Percentiles rank a stretch among this genome's conserved stretches.
These are phyloP conservation scores for Rhizopogon vulgaris DNA, from an alignment of 768 basidiomycete genomes.

Conservation along the genomic window DNA sequence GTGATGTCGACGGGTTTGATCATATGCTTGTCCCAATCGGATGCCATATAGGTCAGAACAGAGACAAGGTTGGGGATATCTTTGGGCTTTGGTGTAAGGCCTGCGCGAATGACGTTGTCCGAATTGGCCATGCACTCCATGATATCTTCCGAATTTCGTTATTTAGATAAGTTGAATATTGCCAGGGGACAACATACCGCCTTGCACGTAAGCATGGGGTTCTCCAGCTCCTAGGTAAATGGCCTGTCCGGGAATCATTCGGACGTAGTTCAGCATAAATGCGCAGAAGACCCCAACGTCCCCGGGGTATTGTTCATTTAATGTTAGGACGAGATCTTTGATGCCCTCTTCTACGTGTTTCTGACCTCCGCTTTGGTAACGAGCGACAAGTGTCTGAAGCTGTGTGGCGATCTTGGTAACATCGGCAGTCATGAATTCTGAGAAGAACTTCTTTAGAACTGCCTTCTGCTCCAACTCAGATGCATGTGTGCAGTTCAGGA, in stretches of 20 bases:
- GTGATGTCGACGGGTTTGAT: conserved; percentile 43
- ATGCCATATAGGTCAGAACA: conserved; percentile 80
- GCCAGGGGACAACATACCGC: conserved; percentile 49
- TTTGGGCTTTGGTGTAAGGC: conserved; percentile 92
- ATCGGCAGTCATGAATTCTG: conserved; percentile 79
- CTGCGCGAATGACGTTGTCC: conserved; percentile 98
- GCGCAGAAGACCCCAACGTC: conserved; percentile 94
- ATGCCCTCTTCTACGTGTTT: conserved; percentile 39
- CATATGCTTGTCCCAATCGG: conserved; percentile 60
- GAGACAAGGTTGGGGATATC: conserved; percentile 88
- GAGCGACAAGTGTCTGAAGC: conserved; percentile 48
- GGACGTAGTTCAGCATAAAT: conserved; percentile 83
- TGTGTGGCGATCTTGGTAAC: conserved; percentile 43
- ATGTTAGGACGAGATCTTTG: conserved; percentile 53
- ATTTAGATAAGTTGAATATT: background rate
- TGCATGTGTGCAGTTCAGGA: conserved; percentile 31
- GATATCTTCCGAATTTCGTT: conserved; percentile 56
- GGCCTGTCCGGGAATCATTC: conserved; percentile 75
- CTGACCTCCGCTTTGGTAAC: conserved; percentile 49
- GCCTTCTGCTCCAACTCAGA: conserved; percentile 45
- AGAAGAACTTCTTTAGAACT: conserved; percentile 72
- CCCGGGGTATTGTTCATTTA: conserved; percentile 76
- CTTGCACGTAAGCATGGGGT: conserved; percentile 93
- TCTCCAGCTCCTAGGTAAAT: conserved; percentile 95
- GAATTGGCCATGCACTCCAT: conserved; percentile 99